Evolutionary conservation across 306 rosid genomes (phyloP), one percentile per base, ranked within the genome.

Genomic region (Prunus kanzakura): DNA sequence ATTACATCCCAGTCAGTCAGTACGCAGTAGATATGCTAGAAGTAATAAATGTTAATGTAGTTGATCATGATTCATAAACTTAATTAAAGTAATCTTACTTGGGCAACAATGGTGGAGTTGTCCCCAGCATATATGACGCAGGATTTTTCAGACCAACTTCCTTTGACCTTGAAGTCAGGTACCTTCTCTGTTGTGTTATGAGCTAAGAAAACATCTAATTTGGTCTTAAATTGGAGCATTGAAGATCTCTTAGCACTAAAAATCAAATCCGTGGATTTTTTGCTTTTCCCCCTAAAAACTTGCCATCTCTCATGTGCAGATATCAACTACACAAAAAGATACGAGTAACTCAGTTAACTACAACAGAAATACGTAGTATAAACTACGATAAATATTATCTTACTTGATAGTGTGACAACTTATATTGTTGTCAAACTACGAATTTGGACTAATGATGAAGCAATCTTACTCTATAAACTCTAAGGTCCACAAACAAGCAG

Each of bases 141-240:
- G 27, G 91, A 89, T 50, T 83, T 82, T 27, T 81, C 88, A 0
- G 57, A 12, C 91, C 91, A 87, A 71, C 83, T 87, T 49, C 89
- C 89, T 72, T 85, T 81, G 52, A 89, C 77, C 82, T 73, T 83
- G 80, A 77, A 89, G 67, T 89, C 93, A 77, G 87, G 86, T 27
- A 68, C 84, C 27, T 83, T 11, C 51, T 89, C 85, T 29, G 7
- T 47, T 0, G 64, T 85, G 75, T 85, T 87, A 46, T 18, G 30
- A 41, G 86, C 88, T 67, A 87, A 64, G 78, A 81, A 89, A 67
- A 87, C 91, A 73, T 89, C 71, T 29, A 85, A 58, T 73, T 83
- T 83, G 49, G 83, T 66, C 77, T 76, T 80, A 2, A 76, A 3
- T 35, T 85, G 88, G 18, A 84, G 1, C 11, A 85, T 0, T 0